Evolutionary conservation across 2,329 filamentous ascomycete genomes (phyloP), one percentile per base, ranked within the genome.

Genomic region (Monosporascus sp.): DNA sequence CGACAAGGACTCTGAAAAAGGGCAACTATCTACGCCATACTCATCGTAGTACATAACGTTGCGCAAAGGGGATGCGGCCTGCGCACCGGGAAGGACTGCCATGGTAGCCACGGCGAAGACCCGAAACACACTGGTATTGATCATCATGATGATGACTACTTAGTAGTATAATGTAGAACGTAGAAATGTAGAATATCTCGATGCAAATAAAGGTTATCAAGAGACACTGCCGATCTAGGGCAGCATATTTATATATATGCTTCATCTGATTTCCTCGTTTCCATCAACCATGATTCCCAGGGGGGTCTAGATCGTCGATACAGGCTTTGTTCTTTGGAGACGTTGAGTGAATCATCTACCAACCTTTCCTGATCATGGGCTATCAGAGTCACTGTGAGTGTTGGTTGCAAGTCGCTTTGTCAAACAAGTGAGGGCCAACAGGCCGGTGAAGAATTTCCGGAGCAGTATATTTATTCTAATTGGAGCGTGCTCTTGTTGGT

Each of bases 1-100:
- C 11, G 48, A 36, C 5, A 5, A 50, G 37, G 14, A 11, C 31
- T 37, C 2, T 16, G 8, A 48, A 17, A 26, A 20, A 17, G 36
- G 24, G 2, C 7, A 44, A 20, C 31, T 14, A 24, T 31, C 3
- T 49, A 7, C 14, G 26, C 20, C 57, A 20, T 59, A 67, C 66
- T 66, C 66, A 16, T 66, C 68, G 47, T 68, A 59, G 51, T 69
- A 69, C 66, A 69, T 67, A 57, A 69, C 64, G 38, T 67, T 69
- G 26, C 66, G 64, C 9, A 66, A 22, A 9, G 50, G 57, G 5
- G 36, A 27, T 16, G 53, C 52, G 26, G 60, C 54, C 11, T 7
- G 9, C 11, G 43, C 43, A 24, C 16, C 8, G 5, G 43, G 43
- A 17, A n/a, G 2, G 22, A 19, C 43, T 26, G 43, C 24, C 43